phyloP scores from a whole-genome alignment of 2,329 filamentous ascomycete species.

The Colletotrichum somersetense region DNA sequence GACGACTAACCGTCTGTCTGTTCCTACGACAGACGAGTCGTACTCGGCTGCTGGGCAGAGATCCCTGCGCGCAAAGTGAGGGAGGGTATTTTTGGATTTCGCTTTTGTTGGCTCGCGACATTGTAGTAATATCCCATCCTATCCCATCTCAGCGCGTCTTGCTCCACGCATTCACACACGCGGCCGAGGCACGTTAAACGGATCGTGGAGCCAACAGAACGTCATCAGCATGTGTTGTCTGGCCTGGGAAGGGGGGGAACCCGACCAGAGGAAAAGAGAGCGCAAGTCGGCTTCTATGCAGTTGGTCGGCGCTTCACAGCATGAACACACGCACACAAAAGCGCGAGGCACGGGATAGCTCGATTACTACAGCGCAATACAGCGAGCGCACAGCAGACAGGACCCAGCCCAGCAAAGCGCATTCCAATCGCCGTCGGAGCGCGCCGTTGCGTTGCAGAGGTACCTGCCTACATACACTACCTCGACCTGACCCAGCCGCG shows the following conservation, averaged over 20 bases:
- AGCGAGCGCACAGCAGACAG: background rate
- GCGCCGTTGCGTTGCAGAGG: conserved; percentile 38
- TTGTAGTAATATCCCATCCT: conserved; percentile 23
- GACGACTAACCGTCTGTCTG: background rate
- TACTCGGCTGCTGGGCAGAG: conserved; percentile 10
- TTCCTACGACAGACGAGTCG: conserved; percentile 2
- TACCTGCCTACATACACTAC: background rate
- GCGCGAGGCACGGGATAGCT: background rate
- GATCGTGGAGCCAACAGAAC: background rate
- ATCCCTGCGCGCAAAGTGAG: conserved; percentile 25
- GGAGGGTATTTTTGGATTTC: conserved; percentile 38
- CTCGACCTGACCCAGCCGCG: conserved; percentile 9
- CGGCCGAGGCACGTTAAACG: conserved; percentile 13
- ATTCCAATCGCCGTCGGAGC: conserved; percentile 37
- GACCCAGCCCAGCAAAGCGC: conserved; percentile 22
- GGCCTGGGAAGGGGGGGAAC: background rate
- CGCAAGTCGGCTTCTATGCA: conserved; percentile 1
- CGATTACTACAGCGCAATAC: background rate
- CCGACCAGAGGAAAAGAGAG: background rate
- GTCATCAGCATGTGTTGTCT: background rate
- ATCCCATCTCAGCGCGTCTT: conserved; percentile 11
- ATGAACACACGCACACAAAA: background rate
- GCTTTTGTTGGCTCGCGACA: conserved; percentile 3
- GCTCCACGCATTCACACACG: conserved; percentile 33
- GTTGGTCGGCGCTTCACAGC: conserved; percentile 1